Base-by-base conservation (phyloP, 345 rosid genomes). In the Mallotus nudiflorus region DNA sequence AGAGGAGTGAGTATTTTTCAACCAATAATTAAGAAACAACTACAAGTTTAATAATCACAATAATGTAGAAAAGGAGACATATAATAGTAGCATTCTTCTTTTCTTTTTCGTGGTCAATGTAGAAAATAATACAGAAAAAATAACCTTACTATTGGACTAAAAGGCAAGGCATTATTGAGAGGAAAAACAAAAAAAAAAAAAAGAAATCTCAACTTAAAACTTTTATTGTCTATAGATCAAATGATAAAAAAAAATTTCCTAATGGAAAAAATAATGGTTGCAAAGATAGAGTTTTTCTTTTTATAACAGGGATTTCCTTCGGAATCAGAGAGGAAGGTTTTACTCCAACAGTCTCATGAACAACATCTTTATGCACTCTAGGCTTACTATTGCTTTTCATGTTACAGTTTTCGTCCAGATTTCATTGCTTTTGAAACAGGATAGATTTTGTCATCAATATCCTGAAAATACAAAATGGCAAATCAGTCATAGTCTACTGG, bases 291-390 rank as follows among this genome's bases (percentile, higher is more conserved):
- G 78, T 88, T 95, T 69, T 87, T 91, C 85, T 92, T 95, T 76
- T 92, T 56, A 95, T 84, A 72, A 86, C 55, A 29, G 94, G 98
- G 29, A 89, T 87, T 85, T 95, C 99, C 80, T 92, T 92, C 27
- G 91, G 98, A 48, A 83, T 83, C 85, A 95, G 83, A 70, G 91
- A 66, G 19, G 91, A 88, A 62, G 85, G 88, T 81, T 90, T 92
- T 83, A 92, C 76, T 66, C 98, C 98, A 77, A 89, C 94, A 40
- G 91, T 82, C 83, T 92, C 97, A 79, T 82, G 93, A 64, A 79
- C 73, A 60, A 90, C 92, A 57, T 76, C 87, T 83, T 90, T 92
- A 70, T 89, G 84, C 66, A 80, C 66, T 64, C 90, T 97, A 83
- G 92, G 71, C 97, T 97, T 39, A 90, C 82, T 61, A 90, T 83